Base-by-base conservation (phyloP, 2,329 filamentous ascomycete genomes). In the Penicillium psychrosexuale region DNA sequence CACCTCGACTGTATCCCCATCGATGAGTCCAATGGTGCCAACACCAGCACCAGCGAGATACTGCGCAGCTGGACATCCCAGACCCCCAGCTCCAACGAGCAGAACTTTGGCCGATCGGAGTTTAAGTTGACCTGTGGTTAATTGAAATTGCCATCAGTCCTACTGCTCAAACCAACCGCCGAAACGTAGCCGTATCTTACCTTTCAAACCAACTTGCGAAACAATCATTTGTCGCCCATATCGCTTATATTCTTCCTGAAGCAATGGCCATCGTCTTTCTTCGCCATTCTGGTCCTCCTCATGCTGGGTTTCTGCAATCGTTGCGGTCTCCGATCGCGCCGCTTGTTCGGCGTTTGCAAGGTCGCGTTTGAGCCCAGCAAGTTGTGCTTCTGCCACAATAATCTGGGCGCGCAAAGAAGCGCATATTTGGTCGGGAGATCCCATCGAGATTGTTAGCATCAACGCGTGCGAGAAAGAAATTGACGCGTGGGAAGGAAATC, bases 181-280 rank as follows among this genome's bases (percentile, higher is more conserved):
- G 4, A 34, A n/a, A n/a, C 13, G 30, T 24, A 33, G 28, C 13
- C 8, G 60, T 28, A 1, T 6, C 72, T 58, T 46, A 89, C 89
- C 90, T 71, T 85, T 79, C 1, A 96, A 77, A 0, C 92, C 91
- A 57, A 97, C 80, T 54, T 88, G 84, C 0, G 91, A 88, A 57
- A 97, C 84, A 61, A 97, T 92, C 77, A 97, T 86, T 75, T 97
- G 93, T 37, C 93, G 82, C 8, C 90, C 91, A 76, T 97, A 97
- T 58, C 92, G 83, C 61, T 84, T 84, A 71, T 96, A 96, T 65
- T 97, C 91, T 5, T 88, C 83, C 15, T 79, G 75, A 4, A 76
- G 72, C 2, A 96, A 78, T 0, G 89, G 90, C 87, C 90, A 93
- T 60, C 77, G 82, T 24, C 54, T 61, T 24, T 27, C 53, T 3